These are phyloP conservation scores for Dalbergia cochinchinensis DNA, from an alignment of 306 rosid species.

Conservation along the genomic window DNA sequence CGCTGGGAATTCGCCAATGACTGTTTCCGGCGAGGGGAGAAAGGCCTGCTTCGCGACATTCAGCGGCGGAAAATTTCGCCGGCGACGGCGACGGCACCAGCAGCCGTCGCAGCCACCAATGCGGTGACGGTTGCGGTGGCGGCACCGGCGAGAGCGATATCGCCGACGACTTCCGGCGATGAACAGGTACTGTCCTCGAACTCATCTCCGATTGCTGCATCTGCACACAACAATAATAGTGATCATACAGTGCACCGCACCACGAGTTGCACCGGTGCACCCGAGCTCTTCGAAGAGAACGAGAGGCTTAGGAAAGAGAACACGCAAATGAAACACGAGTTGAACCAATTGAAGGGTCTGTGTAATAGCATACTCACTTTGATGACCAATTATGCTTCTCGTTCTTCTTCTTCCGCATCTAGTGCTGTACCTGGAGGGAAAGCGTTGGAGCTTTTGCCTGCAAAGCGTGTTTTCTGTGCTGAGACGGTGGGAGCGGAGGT, in stretches of 20 bases:
- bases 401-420: constrained; percentile 52
- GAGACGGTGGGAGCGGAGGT: constrained; percentile 44
- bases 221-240: constrained; percentile 24
- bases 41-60: constrained; percentile 80
- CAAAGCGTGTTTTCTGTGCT: constrained; percentile 15
- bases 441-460: constrained; percentile 59
- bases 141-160: constrained; percentile 46
- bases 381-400: constrained; percentile 82
- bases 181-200: constrained; percentile 91
- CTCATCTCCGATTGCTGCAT: constrained; percentile 66
- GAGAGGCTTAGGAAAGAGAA: constrained; percentile 88
- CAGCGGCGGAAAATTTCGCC: constrained; percentile 80
- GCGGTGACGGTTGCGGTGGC: constrained; percentile 59
- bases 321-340: constrained; percentile 75
- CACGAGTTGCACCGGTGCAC: constrained; percentile 70
- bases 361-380: constrained; percentile 74
- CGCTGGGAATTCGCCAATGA: constrained; percentile 98
- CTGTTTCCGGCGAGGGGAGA: constrained; percentile 80
- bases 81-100: constrained; percentile 10
- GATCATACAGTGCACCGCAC: constrained; percentile 48
- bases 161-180: constrained; percentile 86
- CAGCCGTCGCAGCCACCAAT: constrained; percentile 18
- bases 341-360: constrained; percentile 76
- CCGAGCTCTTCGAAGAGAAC: constrained; percentile 85
- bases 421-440: constrained; percentile 48